These are phyloP conservation scores for Hypomyces rosellus DNA, from an alignment of 2,329 filamentous ascomycete species.

Conservation along the genomic window DNA sequence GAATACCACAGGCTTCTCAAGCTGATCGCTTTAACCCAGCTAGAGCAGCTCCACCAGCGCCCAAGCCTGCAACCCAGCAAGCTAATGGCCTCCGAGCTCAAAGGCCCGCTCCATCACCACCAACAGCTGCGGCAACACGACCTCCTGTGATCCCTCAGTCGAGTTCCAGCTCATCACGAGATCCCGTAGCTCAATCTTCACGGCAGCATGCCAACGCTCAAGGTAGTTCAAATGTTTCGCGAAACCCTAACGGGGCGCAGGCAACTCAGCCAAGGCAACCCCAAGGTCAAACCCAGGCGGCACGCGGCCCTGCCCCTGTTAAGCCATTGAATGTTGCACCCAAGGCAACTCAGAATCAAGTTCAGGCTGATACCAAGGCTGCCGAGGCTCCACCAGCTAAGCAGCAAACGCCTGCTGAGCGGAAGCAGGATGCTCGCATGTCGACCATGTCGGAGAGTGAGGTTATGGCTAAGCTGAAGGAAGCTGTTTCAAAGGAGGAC, in stretches of 20 bases:
- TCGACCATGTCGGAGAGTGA: slow-evolving; percentile 96
- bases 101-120: slow-evolving; percentile 74
- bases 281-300: slow-evolving; percentile 38
- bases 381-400: slow-evolving; percentile 84
- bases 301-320: slow-evolving; percentile 55
- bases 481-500: slow-evolving; percentile 92
- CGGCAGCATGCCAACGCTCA: slow-evolving; percentile 43
- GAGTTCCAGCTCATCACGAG: slow-evolving; percentile 40
- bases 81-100: slow-evolving; percentile 59
- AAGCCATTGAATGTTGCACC: slow-evolving; percentile 74
- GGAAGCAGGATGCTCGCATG: slow-evolving; percentile 93
- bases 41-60: slow-evolving; percentile 76
- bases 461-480: slow-evolving; percentile 92
- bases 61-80: slow-evolving; percentile 53
- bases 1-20: slow-evolving; percentile 33
- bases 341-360: slow-evolving; percentile 48
- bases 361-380: slow-evolving; percentile 70
- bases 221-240: slow-evolving; percentile 45
- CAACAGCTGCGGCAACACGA: slow-evolving; percentile 36
- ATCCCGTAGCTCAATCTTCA: slow-evolving; percentile 35
- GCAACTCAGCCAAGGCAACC: slow-evolving; percentile 43
- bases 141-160: slow-evolving; percentile 45
- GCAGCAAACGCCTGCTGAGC: slow-evolving; percentile 65
- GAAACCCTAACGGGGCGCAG: slow-evolving; percentile 50
- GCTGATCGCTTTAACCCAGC: slow-evolving; percentile 78